Conservation (phyloP, 768 basidiomycete genomes). For the Lactarius hatsudake region DNA sequence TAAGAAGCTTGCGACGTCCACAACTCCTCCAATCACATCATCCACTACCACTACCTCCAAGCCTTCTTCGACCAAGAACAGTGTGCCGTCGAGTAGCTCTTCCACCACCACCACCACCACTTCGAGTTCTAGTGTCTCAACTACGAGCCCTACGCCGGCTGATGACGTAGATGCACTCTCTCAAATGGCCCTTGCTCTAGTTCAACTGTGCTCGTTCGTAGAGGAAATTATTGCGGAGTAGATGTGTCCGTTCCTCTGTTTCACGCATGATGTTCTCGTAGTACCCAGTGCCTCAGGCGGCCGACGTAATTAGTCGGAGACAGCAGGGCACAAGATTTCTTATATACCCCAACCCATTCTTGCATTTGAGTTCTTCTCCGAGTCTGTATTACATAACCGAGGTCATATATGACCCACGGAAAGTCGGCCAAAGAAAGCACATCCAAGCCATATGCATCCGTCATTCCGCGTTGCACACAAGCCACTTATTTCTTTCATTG, state of each 20-base stretch:
- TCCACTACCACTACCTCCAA: not conserved
- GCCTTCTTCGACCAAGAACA: not conserved
- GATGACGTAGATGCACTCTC: not conserved
- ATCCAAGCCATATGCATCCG: conserved; percentile 20
- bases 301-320: no score
- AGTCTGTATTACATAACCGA: not conserved
- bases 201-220: not conserved
- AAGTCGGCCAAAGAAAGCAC: not conserved
- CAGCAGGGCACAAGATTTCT: not conserved
- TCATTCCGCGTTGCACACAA: conserved; percentile 24
- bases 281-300: not conserved
- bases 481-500: conserved; percentile 32
- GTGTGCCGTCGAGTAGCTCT: not conserved
- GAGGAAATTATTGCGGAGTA: not conserved
- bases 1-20: not conserved
- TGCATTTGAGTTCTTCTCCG: not conserved
- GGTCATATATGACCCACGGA: not conserved
- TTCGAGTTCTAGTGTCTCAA: not conserved
- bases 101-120: not conserved
- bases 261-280: not conserved
- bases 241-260: not conserved
- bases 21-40: not conserved
- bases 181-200: not conserved
- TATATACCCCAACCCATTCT: not conserved
- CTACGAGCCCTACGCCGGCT: not conserved